Conservation (phyloP, 2,329 filamentous ascomycete genomes). For the Moelleriella libera region DNA sequence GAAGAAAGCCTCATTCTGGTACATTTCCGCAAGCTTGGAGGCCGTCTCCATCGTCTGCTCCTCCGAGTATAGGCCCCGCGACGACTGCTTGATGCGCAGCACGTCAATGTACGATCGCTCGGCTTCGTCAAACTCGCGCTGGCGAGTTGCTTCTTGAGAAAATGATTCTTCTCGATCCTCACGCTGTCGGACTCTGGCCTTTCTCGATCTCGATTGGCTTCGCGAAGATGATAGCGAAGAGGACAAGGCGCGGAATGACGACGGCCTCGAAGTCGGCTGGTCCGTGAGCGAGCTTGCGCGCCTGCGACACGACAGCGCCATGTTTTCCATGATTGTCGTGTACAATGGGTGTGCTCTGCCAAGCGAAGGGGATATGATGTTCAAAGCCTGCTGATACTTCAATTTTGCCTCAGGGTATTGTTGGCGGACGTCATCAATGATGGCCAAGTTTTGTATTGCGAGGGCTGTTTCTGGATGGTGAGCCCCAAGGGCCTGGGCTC, state of each 20-base stretch:
- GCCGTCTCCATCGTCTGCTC: slow-evolving; percentile 10
- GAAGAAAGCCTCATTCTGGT: slow-evolving; percentile 13
- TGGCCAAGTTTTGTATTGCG: slow-evolving; percentile 12
- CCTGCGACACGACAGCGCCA: slow-evolving; percentile 7
- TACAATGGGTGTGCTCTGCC: slow-evolving; percentile 11
- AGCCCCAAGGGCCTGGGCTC: slow-evolving; percentile 8
- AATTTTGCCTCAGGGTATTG: slow-evolving; percentile 8
- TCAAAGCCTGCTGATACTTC: slow-evolving; percentile 10
- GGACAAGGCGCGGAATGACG: neutral
- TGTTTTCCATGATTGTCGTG: slow-evolving; percentile 10
- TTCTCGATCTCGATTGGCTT: too few species aligned
- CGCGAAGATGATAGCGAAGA: too few species aligned
- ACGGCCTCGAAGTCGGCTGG: slow-evolving; percentile 1
- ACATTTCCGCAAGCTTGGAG: slow-evolving; percentile 13
- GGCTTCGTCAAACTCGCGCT: slow-evolving; percentile 8
- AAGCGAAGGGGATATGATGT: slow-evolving; percentile 9
- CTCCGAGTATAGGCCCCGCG: slow-evolving; percentile 10
- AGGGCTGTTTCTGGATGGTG: slow-evolving; percentile 10
- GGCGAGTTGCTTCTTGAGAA: slow-evolving; percentile 1
- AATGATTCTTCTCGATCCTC: too few species aligned
- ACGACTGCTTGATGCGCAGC: slow-evolving; percentile 9
- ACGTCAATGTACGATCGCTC: slow-evolving; percentile 13
- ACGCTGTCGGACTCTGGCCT: too few species aligned
- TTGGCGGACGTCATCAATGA: slow-evolving; percentile 11
- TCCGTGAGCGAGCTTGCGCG: slow-evolving; percentile 1